These are phyloP conservation scores for Flaveria brownii DNA, from an alignment of 129 eudicot species.

Conservation along the genomic window DNA sequence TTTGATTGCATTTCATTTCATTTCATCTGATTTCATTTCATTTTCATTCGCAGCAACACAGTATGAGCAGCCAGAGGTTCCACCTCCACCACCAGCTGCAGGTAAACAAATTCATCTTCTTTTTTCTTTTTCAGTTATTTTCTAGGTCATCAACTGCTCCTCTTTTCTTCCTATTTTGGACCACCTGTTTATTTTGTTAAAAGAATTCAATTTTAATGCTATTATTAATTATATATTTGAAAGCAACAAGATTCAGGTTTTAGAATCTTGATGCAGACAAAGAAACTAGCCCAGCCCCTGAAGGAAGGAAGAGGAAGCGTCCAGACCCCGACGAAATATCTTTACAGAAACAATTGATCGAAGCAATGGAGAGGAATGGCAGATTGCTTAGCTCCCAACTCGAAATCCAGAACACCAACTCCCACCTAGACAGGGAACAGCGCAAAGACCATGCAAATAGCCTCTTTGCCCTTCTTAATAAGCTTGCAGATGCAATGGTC, in stretches of 20 bases:
- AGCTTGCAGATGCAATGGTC: slow-evolving; percentile 91
- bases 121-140: background rate
- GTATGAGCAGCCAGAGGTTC: slow-evolving; percentile 39
- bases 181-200: no score
- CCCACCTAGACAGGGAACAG: slow-evolving; percentile 69
- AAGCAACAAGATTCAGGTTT: no score
- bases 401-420: slow-evolving; percentile 68
- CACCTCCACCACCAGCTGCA: slow-evolving; percentile 24
- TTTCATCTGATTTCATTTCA: no score
- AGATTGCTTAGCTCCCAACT: slow-evolving; percentile 67
- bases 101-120: slow-evolving; percentile 27
- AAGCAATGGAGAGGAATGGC: slow-evolving; percentile 76
- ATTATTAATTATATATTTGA: no score
- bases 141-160: no score
- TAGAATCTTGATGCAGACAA: slow-evolving; percentile 29
- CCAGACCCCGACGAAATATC: slow-evolving; percentile 28
- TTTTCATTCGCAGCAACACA: slow-evolving; percentile 41
- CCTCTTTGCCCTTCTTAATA: slow-evolving; percentile 66
- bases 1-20: no score
- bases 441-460: slow-evolving; percentile 58
- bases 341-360: slow-evolving; percentile 50
- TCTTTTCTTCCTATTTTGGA: no score
- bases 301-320: slow-evolving; percentile 61
- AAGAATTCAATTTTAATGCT: no score
- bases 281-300: slow-evolving; percentile 14